Base-by-base conservation (phyloP, 2,329 filamentous ascomycete genomes). In the Epichloe sibirici region DNA sequence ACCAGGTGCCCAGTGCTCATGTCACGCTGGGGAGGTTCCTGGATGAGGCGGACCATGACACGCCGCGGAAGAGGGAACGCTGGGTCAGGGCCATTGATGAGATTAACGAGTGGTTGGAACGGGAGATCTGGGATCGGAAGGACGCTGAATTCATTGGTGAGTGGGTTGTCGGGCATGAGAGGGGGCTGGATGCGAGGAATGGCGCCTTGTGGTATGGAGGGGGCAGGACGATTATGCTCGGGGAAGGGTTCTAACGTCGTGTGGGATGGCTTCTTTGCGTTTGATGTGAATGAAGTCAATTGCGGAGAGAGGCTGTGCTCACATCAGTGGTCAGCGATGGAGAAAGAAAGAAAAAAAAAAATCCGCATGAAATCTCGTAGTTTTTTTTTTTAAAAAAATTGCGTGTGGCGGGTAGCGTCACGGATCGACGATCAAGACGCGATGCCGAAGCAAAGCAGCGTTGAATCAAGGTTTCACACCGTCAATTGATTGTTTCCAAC, bases 111-210 rank as follows among this genome's bases (percentile, higher is more conserved):
- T 90, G 84, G 84, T 71, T 96, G 28, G 74, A 83, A 63, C 68
- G 68, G 11, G 78, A 86, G 61, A 84, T 85, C 49, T 94, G 89
- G 88, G 78, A 81, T 21, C 71, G 67, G 40, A 60, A 65, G 25
- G 69, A 63, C 46, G 70, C 65, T 8, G 67, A 68, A 11, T 69
- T 73, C 38, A 64, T 74, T 2, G 84, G 85, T 0, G 86, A 93
- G 63, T 96, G 91, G 90, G 71, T 86, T 25, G 82, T 96, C n/a
- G 90, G 91, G 0, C 81, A 94, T 60, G 89, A 91, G 65, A 85
- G 75, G 60, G 90, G 90, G 0, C 69, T 96, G 51, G 86, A 91
- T 62, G 82, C 81, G 54, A 79, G 88, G 45, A 80, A 77, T 57
- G 91, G 91, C 0, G 74, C 76, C 5, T 69, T 95, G 45, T 97